Evolutionary conservation across 495 filamentous ascomycete species (phyloP).

Genomic region (Hypoxylon trugodes): DNA sequence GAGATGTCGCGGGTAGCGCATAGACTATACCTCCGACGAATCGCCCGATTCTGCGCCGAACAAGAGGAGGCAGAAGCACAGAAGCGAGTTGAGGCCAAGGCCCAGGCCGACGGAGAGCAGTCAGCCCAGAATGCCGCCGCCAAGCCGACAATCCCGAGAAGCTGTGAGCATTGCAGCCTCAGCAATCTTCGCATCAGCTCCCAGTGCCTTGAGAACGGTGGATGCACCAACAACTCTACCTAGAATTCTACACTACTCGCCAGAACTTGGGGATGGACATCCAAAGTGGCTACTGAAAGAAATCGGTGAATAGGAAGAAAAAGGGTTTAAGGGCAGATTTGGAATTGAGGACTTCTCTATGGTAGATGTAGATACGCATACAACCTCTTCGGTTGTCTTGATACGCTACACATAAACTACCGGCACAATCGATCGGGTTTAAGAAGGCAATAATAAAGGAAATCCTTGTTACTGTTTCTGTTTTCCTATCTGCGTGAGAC

Average conservation of each 20-base stretch:
- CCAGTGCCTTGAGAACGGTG: slow-evolving; percentile 5
- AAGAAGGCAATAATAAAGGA: slow-evolving; percentile 1
- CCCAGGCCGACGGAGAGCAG: neutral
- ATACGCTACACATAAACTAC: neutral
- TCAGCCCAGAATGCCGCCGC: neutral
- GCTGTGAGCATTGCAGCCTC: neutral
- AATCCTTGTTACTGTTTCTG: neutral
- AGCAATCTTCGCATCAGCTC: neutral
- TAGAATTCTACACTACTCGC: neutral
- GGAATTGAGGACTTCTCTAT: neutral
- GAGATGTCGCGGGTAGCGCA: too few species aligned
- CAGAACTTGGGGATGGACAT: too few species aligned
- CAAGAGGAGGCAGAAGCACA: too few species aligned
- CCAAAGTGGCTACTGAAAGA: too few species aligned
- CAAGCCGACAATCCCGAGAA: neutral
- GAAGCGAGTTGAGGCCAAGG: neutral
- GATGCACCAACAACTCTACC: neutral
- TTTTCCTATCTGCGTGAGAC: slow-evolving; percentile 5
- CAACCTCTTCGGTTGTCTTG: neutral
- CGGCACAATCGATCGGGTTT: neutral
- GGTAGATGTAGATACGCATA: neutral
- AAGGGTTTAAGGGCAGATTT: neutral
- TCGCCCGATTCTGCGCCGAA: neutral
- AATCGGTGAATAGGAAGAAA: neutral
- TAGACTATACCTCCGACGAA: neutral